A percentile compares a stretch with the other conserved stretches of the same genome.
phyloP scores from a whole-genome alignment of 139 green algal genomes.

The Chlorella sorokiniana region DNA sequence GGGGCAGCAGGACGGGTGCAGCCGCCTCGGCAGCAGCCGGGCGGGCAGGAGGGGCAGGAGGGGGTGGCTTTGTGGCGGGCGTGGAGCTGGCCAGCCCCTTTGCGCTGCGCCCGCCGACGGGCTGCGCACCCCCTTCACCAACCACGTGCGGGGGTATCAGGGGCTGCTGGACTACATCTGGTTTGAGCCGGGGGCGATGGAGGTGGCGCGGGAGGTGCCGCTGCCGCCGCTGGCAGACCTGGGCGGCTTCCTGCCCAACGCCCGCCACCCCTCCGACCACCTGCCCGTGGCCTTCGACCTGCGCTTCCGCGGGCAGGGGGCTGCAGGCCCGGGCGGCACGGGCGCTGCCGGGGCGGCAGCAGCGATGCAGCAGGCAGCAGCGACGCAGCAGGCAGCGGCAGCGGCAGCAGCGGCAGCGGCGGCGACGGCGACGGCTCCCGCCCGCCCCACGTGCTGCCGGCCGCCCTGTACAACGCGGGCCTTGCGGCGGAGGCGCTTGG shows the following conservation, averaged over 20 bases:
- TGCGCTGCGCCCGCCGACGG: conserved; percentile 58
- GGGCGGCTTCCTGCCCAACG: conserved; percentile 73
- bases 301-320: conserved; percentile 8
- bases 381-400: background rate
- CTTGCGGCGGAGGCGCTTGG: conserved; percentile 40
- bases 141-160: conserved; percentile 86
- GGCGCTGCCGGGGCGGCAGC: background rate
- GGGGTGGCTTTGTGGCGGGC: conserved; percentile 36
- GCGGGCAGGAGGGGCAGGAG: background rate
- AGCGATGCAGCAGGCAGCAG: background rate
- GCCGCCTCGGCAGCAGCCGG: background rate
- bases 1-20: no score
- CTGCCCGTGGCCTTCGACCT: conserved; percentile 67
- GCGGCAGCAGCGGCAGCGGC: background rate
- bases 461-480: conserved; percentile 32
- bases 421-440: background rate
- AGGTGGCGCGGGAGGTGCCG: conserved; percentile 48
- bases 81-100: conserved; percentile 63
- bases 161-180: conserved; percentile 87
- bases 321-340: background rate
- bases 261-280: conserved; percentile 84
- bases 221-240: conserved; percentile 61
- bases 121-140: conserved; percentile 77
- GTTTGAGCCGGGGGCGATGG: conserved; percentile 40
- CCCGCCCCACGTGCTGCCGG: conserved; percentile 25